phyloP scores from a whole-genome alignment of 352 stramenopile species.

The Pythium utonaiense region DNA sequence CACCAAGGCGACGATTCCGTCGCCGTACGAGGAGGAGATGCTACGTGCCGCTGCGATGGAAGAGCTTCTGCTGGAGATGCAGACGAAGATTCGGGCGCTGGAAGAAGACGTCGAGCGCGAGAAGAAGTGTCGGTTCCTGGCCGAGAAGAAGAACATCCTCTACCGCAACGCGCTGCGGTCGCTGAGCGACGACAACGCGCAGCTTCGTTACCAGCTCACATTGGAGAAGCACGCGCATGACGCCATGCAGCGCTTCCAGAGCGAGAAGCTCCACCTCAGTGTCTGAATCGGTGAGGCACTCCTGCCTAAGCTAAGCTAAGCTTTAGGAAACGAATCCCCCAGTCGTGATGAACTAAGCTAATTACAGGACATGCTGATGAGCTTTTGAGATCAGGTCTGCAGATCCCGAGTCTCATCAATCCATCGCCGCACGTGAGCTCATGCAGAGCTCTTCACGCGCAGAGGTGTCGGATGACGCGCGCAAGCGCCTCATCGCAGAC shows the following conservation, averaged over 20 bases:
- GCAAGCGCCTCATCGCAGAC: too few species aligned
- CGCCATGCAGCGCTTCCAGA: constrained; percentile 23
- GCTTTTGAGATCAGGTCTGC: too few species aligned
- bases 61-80: constrained; percentile 27
- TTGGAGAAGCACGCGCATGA: constrained; percentile 15
- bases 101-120: constrained; percentile 50
- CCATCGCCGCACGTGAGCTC: too few species aligned
- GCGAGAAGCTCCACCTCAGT: constrained; percentile 34
- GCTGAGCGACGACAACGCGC: constrained; percentile 51
- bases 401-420: too few species aligned
- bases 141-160: constrained; percentile 71
- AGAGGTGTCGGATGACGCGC: too few species aligned
- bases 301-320: too few species aligned
- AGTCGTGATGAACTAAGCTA: too few species aligned
- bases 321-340: too few species aligned
- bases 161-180: constrained; percentile 65
- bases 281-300: too few species aligned
- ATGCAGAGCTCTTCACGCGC: too few species aligned
- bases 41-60: constrained; percentile 13
- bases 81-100: constrained; percentile 27
- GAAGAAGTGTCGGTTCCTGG: constrained; percentile 67
- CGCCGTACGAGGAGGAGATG: constrained; percentile 11
- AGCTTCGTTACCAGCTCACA: constrained; percentile 38
- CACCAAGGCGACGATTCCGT: not conserved
- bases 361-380: too few species aligned